Evolutionary conservation across 108 stramenopile genomes (phyloP).

Genomic region (Conticribra weissflogii): DNA sequence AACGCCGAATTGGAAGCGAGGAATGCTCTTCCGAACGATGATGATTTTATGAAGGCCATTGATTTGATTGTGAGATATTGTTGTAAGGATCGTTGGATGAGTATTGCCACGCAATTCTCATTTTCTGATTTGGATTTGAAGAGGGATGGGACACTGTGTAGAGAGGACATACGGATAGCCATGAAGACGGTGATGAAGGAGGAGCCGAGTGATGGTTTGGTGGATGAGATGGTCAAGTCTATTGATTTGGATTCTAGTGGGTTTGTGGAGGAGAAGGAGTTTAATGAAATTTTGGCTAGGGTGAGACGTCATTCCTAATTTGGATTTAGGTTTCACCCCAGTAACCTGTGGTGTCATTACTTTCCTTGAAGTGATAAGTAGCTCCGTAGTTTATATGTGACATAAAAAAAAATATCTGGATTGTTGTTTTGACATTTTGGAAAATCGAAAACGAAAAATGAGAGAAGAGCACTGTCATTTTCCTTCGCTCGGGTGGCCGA

Average conservation of each 20-base stretch:
- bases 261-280: conserved; percentile 70
- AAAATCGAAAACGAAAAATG: no score
- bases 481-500: no score
- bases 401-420: no score
- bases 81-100: conserved; percentile 65
- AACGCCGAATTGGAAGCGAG: conserved; percentile 54
- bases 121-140: conserved; percentile 77
- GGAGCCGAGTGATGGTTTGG: conserved; percentile 64
- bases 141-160: conserved; percentile 65
- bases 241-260: conserved; percentile 79
- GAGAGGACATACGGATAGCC: conserved; percentile 57
- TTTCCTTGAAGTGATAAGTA: background rate
- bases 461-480: no score
- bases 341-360: background rate
- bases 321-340: no score
- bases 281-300: conserved; percentile 54
- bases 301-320: conserved; percentile 44
- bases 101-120: conserved; percentile 30
- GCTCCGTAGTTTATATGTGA: no score
- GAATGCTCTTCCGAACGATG: conserved; percentile 55
- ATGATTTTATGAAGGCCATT: conserved; percentile 73
- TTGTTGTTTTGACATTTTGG: no score
- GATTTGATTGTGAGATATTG: conserved; percentile 67
- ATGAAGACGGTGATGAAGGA: conserved; percentile 52
- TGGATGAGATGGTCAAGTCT: conserved; percentile 70